Conservation (phyloP, 345 rosid genomes). For the Rhizophora apiculata region DNA sequence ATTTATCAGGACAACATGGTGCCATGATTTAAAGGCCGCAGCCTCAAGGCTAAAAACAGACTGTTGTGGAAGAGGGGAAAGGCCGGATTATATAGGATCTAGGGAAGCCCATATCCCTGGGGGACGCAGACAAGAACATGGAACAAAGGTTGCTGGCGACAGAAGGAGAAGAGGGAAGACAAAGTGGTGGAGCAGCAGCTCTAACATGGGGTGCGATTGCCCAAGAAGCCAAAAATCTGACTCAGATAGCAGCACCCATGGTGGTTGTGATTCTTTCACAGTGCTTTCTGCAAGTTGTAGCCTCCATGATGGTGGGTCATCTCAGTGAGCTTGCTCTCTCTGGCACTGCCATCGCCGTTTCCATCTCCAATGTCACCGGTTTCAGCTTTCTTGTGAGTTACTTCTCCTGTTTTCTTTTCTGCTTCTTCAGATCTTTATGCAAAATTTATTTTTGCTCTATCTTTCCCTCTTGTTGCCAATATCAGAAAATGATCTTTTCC, state of each 20-base stretch:
- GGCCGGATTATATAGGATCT: no score
- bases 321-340: slow-evolving; percentile 3
- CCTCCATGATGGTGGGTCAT: neutral
- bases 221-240: neutral
- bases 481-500: no score
- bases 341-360: slow-evolving; percentile 9
- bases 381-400: neutral
- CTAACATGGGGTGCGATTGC: neutral
- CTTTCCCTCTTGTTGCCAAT: neutral
- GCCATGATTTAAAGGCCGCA: no score
- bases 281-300: neutral
- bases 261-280: slow-evolving; percentile 4
- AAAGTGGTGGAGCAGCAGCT: neutral
- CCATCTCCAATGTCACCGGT: slow-evolving; percentile 5
- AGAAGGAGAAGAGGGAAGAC: neutral
- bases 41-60: no score
- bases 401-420: neutral
- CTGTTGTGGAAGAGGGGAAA: no score
- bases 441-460: neutral
- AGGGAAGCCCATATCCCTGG: neutral
- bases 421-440: neutral
- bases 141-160: neutral
- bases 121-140: neutral
- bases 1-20: no score
- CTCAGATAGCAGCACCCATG: neutral